Base-by-base conservation (phyloP, 208 protist species). In the Trypanosoma lewisi region DNA sequence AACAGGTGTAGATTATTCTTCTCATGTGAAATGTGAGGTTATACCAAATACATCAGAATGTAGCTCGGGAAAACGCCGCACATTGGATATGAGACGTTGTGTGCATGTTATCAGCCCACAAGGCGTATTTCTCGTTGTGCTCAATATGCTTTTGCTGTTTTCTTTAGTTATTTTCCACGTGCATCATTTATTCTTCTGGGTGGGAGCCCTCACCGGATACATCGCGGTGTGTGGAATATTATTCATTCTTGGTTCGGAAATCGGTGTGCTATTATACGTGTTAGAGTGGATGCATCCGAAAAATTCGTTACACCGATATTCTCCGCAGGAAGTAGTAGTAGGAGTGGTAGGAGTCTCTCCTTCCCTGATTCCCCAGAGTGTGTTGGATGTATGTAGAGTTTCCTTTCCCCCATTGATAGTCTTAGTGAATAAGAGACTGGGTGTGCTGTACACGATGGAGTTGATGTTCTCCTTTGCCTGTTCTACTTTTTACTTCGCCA, bases 391-490 rank as follows among this genome's bases (percentile, higher is more conserved):
- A 25, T 17, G 36, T 28, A 36, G 25, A 0, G 33, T 31, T 39
- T 60, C 49, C 4, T 34, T 66, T 21, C 55, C 70, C n/a, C 63
- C 47, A 8, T 34, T 39, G 1, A 21, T 4, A 0, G 70, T 57
- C 2, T 1, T 58, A 17, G 37, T 37, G 19, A 68, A 34, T 47
- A 19, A 25, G 2, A n/a, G 30, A 16, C 28, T 59, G 21, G 9
- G 23, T 21, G 48, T 60, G 4, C 59, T 14, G 14, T 75, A 63
- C 30, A 16, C 75, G 1, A 56, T 75, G 52, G 60, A 82, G 41
- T 69, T 78, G 27, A 57, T 77, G 23, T 78, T 67, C 51, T 73
- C 75, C 16, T 51, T 64, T 49, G 60, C 25, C n/a, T 84, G 82
- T 39, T 60, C 73, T 0, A 41, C 67, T 0, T 60, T 83, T 14